Evolutionary conservation across 768 basidiomycete genomes (phyloP), one percentile per base, ranked within the genome.

Genomic region (Bullera alba): DNA sequence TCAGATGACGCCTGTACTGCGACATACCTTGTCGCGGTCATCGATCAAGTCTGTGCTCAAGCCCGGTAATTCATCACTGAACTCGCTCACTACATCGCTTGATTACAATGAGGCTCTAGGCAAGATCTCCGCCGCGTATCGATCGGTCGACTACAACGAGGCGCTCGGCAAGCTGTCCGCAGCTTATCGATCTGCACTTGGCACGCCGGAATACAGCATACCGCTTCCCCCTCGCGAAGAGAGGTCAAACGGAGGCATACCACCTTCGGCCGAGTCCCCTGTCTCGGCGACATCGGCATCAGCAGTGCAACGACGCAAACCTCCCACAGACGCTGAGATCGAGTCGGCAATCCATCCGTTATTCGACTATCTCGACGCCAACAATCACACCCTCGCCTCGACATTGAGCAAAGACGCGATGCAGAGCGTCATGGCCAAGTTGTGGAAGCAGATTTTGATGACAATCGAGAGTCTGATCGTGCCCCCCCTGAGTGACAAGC

Each of bases 351-450:
- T 99, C 46, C 72, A 84, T 26, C 84, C 88, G 1, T 74, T 99
- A 29, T 92, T 97, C 67, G 93, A 97, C 70, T 97, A 96, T 74
- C 87, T 99, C 56, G 93, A 97, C 52, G 83, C 83, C 22, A 96
- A 93, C 63, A 77, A 96, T 42, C 84, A 87, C 57, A 88, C 87
- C 21, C 78, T 99, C 45, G 93, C 93, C 62, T 88, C 85, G 3
- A 83, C 86, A 56, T 77, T 99, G 42, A 85, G 85, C 53, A 83
- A 86, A 37, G 79, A 80, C 5, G 86, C 88, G 46, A 87, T 88
- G 76, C 67, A 90, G 71, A 86, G 83, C 78, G 90, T 97, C 49
- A 92, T 96, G 84, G 80, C 81, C 25, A 80, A 84, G 48, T 80
- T 93, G 48, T 99, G 95, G 95, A 97, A 97, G 76, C 93, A 97